Percentiles rank a stretch among this genome's conserved stretches.
phyloP scores from a whole-genome alignment of 2,329 filamentous ascomycete genomes.

The Dactylonectria estremocensis region DNA sequence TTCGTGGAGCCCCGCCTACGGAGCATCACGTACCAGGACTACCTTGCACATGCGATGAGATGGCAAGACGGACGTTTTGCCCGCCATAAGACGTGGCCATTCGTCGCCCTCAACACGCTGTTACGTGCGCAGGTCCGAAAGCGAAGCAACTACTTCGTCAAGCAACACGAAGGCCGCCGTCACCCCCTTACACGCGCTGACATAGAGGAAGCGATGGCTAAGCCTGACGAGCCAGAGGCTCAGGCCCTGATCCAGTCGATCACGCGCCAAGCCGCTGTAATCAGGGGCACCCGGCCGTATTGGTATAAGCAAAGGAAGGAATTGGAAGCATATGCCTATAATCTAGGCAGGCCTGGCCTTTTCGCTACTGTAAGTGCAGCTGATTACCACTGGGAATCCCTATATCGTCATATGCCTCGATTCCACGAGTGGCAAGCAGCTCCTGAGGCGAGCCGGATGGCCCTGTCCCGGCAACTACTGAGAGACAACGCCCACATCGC shows the following conservation, averaged over 20 bases:
- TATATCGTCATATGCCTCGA: constrained; percentile 2
- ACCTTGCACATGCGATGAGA: not conserved
- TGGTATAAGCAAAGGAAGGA: constrained; percentile 16
- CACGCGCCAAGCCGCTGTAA: constrained; percentile 2
- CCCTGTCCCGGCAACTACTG: constrained; percentile 3
- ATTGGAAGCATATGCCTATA: constrained; percentile 3
- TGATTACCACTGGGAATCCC: not conserved
- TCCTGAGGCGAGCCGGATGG: constrained; percentile 3
- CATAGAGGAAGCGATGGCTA: not conserved
- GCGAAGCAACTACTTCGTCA: not conserved
- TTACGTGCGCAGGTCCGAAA: not conserved
- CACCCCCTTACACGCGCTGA: not conserved
- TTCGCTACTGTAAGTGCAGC: not conserved
- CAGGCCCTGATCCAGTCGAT: constrained; percentile 13
- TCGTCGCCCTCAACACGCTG: constrained; percentile 12
- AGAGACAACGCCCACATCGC: constrained; percentile 9
- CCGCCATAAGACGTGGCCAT: not conserved
- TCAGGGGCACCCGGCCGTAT: constrained; percentile 1
- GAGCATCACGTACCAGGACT: not conserved
- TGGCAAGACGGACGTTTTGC: not conserved
- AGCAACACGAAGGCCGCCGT: not conserved
- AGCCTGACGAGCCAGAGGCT: not conserved
- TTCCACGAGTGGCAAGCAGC: not conserved
- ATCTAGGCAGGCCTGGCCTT: constrained; percentile 3
- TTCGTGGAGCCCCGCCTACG: not conserved